Conservation (phyloP, 768 basidiomycete genomes). For the Russula sp. region DNA sequence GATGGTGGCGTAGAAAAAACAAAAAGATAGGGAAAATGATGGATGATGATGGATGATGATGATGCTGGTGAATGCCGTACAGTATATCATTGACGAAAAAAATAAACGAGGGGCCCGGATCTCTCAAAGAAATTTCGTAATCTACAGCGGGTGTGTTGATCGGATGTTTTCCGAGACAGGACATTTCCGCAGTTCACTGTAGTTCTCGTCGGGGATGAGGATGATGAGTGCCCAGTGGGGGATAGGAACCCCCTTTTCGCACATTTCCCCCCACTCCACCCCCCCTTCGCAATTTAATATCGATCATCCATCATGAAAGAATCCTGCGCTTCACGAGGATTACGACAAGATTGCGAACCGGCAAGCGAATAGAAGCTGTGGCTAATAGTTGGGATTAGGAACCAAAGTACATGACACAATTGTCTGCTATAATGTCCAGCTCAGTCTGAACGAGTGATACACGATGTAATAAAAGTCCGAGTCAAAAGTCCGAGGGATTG, state of each 20-base stretch:
- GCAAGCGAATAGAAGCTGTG: not conserved
- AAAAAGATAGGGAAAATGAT: not conserved
- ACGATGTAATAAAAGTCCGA: conserved; percentile 18
- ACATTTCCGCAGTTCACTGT: not conserved
- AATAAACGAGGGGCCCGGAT: not conserved
- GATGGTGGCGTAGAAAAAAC: conserved; percentile 16
- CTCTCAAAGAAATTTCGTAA: conserved; percentile 6
- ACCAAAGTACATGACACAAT: conserved; percentile 21
- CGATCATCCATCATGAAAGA: conserved; percentile 10
- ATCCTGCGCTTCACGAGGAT: not conserved
- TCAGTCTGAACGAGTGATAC: conserved; percentile 11
- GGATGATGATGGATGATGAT: too few species aligned
- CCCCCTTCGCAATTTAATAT: not conserved
- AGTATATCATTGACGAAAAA: not conserved
- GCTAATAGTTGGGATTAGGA: conserved; percentile 17
- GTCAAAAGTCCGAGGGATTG: conserved; percentile 14
- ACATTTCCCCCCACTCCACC: not conserved
- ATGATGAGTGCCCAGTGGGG: not conserved
- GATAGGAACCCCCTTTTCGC: not conserved
- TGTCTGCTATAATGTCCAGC: conserved; percentile 21
- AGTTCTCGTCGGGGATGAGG: not conserved
- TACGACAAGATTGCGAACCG: not conserved
- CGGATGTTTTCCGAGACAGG: conserved; percentile 9
- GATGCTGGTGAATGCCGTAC: conserved; percentile 9
- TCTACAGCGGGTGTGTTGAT: conserved; percentile 3